These are phyloP conservation scores for Ophidiomyces ophidiicola DNA, from an alignment of 2,329 filamentous ascomycete genomes.

Conservation along the genomic window DNA sequence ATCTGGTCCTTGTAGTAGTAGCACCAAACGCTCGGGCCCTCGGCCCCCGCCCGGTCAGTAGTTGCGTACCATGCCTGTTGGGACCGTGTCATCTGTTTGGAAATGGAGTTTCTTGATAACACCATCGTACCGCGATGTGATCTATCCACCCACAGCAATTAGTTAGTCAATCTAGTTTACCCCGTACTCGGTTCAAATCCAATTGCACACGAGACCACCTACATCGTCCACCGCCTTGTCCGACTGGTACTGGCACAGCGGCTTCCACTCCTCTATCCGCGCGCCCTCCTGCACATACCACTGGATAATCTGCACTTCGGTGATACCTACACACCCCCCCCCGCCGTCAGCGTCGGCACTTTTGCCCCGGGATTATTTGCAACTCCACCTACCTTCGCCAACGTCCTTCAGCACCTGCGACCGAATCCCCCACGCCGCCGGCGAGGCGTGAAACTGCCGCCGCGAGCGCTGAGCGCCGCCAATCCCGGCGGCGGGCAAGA, in stretches of 20 bases:
- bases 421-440: slow-evolving; percentile 25
- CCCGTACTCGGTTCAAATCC: neutral
- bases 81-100: slow-evolving; percentile 89
- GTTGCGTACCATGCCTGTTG: slow-evolving; percentile 57
- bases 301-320: slow-evolving; percentile 97
- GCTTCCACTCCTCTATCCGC: slow-evolving; percentile 93
- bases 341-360: neutral
- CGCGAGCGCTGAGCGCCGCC: slow-evolving; percentile 14
- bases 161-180: neutral
- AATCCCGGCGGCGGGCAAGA: slow-evolving; percentile 16
- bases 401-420: slow-evolving; percentile 35
- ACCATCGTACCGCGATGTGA: slow-evolving; percentile 88
- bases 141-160: slow-evolving; percentile 41
- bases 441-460: slow-evolving; percentile 27
- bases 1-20: neutral
- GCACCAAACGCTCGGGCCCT: too few species aligned
- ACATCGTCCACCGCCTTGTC: slow-evolving; percentile 71
- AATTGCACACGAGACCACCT: slow-evolving; percentile 13
- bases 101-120: slow-evolving; percentile 95
- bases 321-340: slow-evolving; percentile 54
- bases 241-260: slow-evolving; percentile 93
- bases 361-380: too few species aligned
- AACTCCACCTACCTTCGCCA: slow-evolving; percentile 33
- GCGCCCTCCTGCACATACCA: slow-evolving; percentile 98
- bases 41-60: too few species aligned